Evolutionary conservation across 2,329 filamentous ascomycete genomes (phyloP).

Genomic region (Aspergillus arachidicola): DNA sequence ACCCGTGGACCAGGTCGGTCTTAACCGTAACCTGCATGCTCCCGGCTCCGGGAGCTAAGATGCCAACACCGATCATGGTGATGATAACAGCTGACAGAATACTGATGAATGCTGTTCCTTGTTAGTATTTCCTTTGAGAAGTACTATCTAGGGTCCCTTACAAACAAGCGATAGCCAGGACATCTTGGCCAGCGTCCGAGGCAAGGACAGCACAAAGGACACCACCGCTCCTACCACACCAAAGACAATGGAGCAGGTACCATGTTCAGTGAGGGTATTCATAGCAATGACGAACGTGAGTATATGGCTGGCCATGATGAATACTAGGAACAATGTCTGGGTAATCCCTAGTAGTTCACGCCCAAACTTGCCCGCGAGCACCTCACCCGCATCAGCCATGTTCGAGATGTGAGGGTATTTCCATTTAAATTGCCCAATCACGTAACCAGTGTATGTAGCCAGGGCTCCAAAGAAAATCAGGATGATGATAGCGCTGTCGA

Average conservation of each 20-base stretch:
- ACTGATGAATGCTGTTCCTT: conserved; percentile 58
- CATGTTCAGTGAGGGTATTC: conserved; percentile 64
- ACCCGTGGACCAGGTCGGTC: conserved; percentile 56
- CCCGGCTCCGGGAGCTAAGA: conserved; percentile 47
- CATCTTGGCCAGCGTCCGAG: conserved; percentile 64
- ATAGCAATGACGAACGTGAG: conserved; percentile 71
- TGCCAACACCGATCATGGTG: conserved; percentile 67
- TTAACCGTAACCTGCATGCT: conserved; percentile 41
- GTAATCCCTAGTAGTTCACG: conserved; percentile 65
- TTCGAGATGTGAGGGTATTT: conserved; percentile 62
- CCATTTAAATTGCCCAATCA: conserved; percentile 62
- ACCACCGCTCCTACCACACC: conserved; percentile 61
- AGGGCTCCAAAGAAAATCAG: conserved; percentile 57
- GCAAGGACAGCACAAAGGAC: conserved; percentile 62
- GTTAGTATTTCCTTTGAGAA: neutral
- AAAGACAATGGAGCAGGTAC: conserved; percentile 66
- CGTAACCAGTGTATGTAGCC: conserved; percentile 63
- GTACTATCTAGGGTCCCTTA: conserved; percentile 13
- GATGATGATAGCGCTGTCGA: conserved; percentile 52
- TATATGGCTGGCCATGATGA: conserved; percentile 72
- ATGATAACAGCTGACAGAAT: conserved; percentile 66
- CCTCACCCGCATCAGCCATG: conserved; percentile 68
- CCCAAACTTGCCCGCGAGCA: conserved; percentile 63
- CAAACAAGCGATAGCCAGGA: conserved; percentile 64
- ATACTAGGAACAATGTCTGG: conserved; percentile 66